Percentiles rank a stretch among this genome's conserved stretches.
Evolutionary conservation across 139 green algal genomes (phyloP).

Genomic region (Coelastrella sp.): DNA sequence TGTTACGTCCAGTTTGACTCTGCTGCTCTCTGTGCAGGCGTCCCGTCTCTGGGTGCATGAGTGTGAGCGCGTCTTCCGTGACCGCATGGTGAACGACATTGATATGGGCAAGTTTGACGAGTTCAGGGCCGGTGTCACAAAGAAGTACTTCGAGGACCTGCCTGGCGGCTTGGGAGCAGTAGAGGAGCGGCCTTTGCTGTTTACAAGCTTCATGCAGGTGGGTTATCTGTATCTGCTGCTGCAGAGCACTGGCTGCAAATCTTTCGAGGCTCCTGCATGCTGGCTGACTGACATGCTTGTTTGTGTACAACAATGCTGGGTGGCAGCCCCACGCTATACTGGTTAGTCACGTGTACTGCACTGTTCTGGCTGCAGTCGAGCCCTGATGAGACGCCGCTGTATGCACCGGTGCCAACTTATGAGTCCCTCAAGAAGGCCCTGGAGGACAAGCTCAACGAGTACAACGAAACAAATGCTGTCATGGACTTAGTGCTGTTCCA

Average conservation of each 20-base stretch:
- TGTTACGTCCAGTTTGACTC: no score
- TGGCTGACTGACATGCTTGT: no score
- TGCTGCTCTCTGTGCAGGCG: constrained; percentile 54
- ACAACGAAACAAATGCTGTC: constrained; percentile 90
- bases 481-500: constrained; percentile 93
- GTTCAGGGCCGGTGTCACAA: constrained; percentile 72
- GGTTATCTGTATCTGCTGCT: background rate
- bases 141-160: constrained; percentile 80
- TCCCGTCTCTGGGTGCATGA: constrained; percentile 91
- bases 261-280: no score
- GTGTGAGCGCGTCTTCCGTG: constrained; percentile 86
- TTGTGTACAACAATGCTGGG: no score
- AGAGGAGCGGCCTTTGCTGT: constrained; percentile 81
- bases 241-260: no score
- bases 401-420: constrained; percentile 58
- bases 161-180: constrained; percentile 60
- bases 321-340: no score
- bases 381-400: constrained; percentile 71
- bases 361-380: constrained; percentile 1
- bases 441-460: constrained; percentile 87
- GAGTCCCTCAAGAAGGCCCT: constrained; percentile 78
- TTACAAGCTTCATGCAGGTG: constrained; percentile 67
- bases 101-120: constrained; percentile 87
- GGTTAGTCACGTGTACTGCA: no score
- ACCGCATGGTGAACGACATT: constrained; percentile 86